Base-by-base conservation (phyloP, 2,329 filamentous ascomycete genomes). In the Grosmannia clavigera region DNA sequence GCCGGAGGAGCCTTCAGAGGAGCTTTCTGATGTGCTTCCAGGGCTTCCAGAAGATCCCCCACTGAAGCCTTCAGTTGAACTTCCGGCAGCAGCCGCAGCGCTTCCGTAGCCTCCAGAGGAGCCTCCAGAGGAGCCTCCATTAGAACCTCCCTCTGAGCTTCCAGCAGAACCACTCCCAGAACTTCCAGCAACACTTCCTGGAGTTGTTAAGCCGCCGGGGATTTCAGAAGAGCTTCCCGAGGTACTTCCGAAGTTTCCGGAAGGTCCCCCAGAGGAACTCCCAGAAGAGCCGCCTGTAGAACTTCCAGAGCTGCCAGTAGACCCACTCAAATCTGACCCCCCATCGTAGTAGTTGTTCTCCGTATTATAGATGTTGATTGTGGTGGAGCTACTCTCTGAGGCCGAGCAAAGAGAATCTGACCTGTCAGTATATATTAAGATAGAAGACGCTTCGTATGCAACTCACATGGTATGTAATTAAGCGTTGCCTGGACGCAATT, bases 311-410 rank as follows among this genome's bases (percentile, higher is more conserved):
- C 43, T 46, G 43, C 43, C 43, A 46, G 43, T 46, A 46, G 43
- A 46, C 14, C 50, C 50, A 25, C n/a, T 29, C 27, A 16, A 2
- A 52, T 16, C 54, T 16, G 38, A 19, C 14, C 43, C 54, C 22
- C 58, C 31, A 31, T 7, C 59, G 51, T 58, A 58, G 29, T 58
- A 61, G 52, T 61, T 58, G 43, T 61, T 58, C 12, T 58, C 22
- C n/a, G 57, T 58, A 12, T 56, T 58, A 25, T 61, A 46, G 5
- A 61, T 51, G 57, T 58, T 58, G 22, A 61, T 33, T 5, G 46
- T 61, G 9, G 60, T 58, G 19, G 52, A 22, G 9, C 35, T 22
- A 27, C 31, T 31, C 16, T 38, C 31, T 6, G 56, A 25, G 16
- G 29, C 1, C 27, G 27, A 53, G 27, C 14, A 29, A 33, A 16